Base-by-base conservation (phyloP, 352 stramenopile species). In the Pythium brassicae region DNA sequence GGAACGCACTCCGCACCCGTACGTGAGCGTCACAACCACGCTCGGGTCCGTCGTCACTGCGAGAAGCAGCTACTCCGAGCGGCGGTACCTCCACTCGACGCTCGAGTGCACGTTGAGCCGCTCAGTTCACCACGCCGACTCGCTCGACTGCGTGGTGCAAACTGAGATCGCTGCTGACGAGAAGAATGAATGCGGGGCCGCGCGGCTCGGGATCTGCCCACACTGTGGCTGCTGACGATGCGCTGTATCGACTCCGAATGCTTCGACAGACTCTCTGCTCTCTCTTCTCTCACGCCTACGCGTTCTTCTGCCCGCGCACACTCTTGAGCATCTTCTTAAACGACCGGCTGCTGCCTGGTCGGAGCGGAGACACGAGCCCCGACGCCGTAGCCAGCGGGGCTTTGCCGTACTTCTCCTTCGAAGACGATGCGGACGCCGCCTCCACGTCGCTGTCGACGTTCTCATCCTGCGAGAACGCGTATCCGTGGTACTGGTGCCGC, bases 281-380 rank as follows among this genome's bases (percentile, higher is more conserved):
- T 37, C 25, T 15, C 25, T 37, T n/a, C 9, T 10, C 29, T 23
- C 34, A 7, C 26, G 29, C 15, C 71, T 66, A 81, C 0, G 82
- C 82, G 54, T 86, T 89, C 53, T 92, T 92, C 19, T 58, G 68
- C 5, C 79, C 77, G 22, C 77, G 77, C 37, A 92, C 82, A 32
- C 78, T 83, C 56, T 92, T 92, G 27, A 92, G 51, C 66, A 92
- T 85, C 61, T 92, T 89, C 55, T 89, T 89, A 45, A 89, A 61
- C 47, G 66, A 62, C 15, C 68, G 47, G 23, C 34, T 23, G 53
- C 29, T 39, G 19, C 15, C 19, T 6, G 29, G 20, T 42, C 65
- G 25, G 53, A 29, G 22, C 47, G 52, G 29, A 55, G 53, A 22
- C 27, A 34, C 11, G 47, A 23, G 10, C 23, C 26, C 60, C 53